Evolutionary conservation across 1,139 yeast species (phyloP).

Genomic region (Yamadazyma mexicana): DNA sequence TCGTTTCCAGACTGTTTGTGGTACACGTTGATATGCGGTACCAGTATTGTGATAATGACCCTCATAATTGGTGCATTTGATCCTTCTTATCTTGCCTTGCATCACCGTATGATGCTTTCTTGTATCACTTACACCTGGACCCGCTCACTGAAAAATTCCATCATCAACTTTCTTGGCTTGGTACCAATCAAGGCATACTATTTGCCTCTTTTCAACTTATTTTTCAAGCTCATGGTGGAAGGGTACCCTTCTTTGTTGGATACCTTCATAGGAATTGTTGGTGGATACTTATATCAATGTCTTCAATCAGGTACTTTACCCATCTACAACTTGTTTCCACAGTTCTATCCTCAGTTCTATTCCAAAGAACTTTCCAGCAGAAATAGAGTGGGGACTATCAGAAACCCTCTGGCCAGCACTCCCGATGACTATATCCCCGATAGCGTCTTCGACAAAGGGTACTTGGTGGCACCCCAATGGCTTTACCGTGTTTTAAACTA

Average conservation of each 20-base stretch:
- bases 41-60: slow-evolving; percentile 38
- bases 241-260: slow-evolving; percentile 42
- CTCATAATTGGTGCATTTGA: slow-evolving; percentile 28
- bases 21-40: slow-evolving; percentile 51
- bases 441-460: slow-evolving; percentile 43
- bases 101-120: slow-evolving; percentile 45
- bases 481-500: slow-evolving; percentile 32
- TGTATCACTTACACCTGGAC: slow-evolving; percentile 65
- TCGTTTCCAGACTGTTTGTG: slow-evolving; percentile 58
- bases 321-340: slow-evolving; percentile 41
- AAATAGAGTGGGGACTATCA: slow-evolving; percentile 34
- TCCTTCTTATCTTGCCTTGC: slow-evolving; percentile 21
- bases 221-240: slow-evolving; percentile 45
- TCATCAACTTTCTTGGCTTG: slow-evolving; percentile 51
- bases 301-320: slow-evolving; percentile 55
- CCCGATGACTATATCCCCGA: slow-evolving; percentile 28
- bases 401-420: not conserved
- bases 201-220: slow-evolving; percentile 55
- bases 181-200: slow-evolving; percentile 60
- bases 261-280: slow-evolving; percentile 48
- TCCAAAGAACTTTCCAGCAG: slow-evolving; percentile 17
- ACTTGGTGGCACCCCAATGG: slow-evolving; percentile 43
- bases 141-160: slow-evolving; percentile 48
- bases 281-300: slow-evolving; percentile 62
- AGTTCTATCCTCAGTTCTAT: slow-evolving; percentile 37